Base-by-base conservation (phyloP, 306 rosid species). In the Amphicarpaea edgeworthii region DNA sequence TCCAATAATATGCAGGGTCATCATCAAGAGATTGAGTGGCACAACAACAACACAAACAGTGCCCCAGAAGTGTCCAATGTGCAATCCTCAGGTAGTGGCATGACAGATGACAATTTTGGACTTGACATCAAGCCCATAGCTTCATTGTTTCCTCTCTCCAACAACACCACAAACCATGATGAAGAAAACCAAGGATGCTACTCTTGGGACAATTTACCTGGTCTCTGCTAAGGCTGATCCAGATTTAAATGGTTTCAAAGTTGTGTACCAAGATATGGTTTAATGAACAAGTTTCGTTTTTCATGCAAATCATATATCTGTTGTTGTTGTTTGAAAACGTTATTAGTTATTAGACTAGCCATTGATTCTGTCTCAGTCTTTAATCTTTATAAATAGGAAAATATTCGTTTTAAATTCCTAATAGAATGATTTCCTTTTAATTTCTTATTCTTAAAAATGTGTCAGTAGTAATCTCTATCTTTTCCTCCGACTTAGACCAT, bases 191-290 rank as follows among this genome's bases (percentile, higher is more conserved):
- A 62, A 7, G 81, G 76, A 6, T 76, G 79, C 79, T 83, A 82
- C 82, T 4, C 88, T 40, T 92, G 98, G 96, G 97, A 92, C 75
- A 87, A 85, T 73, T 81, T 92, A 68, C 89, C 95, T 50, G 84
- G 88, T 37, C 83, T 94, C 12, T 86, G 93, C 83, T 87, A 74
- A 86, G 75, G 70, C 40, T 82, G 57, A 45, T 60, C 19, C 46
- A 14, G 3, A 23, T 66, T 62, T 21, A 34, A 69, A 64, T 72
- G 24, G 47, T 40, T 28, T 53, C 2, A 60, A 77, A 62, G 8
- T 45, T 77, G 20, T 53, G 51, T 74, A 73, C 11, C 21, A 74
- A 68, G 38, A 68, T 53, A 53, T 61, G 15, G n/a, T n/a, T 60
- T 57, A 63, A 47, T 12, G 23, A 63, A 49, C 26, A 46, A 49